A percentile compares a stretch with the other conserved stretches of the same genome.
Conservation (phyloP, 1,284 basidiomycete genomes). For the Thelephora terrestris region DNA sequence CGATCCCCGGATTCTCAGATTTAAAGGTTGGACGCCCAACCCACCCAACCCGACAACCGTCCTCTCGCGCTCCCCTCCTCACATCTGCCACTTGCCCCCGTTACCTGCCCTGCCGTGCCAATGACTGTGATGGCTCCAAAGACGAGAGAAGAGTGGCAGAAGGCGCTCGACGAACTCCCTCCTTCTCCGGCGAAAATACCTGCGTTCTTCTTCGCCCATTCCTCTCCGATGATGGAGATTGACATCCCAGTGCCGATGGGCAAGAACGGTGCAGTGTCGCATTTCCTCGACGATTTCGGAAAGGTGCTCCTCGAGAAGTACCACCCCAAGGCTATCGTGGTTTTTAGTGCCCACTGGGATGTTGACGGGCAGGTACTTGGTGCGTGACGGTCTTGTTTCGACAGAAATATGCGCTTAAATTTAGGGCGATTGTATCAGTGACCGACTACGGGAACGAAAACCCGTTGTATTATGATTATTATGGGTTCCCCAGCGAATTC, state of each 20-base stretch:
- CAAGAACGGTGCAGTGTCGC: slow-evolving; percentile 42
- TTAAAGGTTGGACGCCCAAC: no score
- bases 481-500: slow-evolving; percentile 45
- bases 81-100: not conserved
- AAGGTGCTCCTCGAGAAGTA: slow-evolving; percentile 59
- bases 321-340: slow-evolving; percentile 62
- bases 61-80: no score
- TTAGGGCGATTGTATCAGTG: slow-evolving; percentile 29
- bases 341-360: slow-evolving; percentile 79
- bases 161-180: slow-evolving; percentile 50
- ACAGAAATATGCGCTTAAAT: not conserved
- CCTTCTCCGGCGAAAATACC: slow-evolving; percentile 53
- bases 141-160: slow-evolving; percentile 38
- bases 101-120: slow-evolving; percentile 12
- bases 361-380: slow-evolving; percentile 44
- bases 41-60: no score
- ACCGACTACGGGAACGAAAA: slow-evolving; percentile 67
- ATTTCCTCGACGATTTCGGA: slow-evolving; percentile 62
- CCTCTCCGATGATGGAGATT: slow-evolving; percentile 45
- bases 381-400: slow-evolving; percentile 17
- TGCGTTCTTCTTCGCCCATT: slow-evolving; percentile 68
- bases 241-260: slow-evolving; percentile 30
- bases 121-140: slow-evolving; percentile 15
- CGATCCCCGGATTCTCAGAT: no score
- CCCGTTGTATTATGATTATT: slow-evolving; percentile 67